Percentiles rank a stretch among this genome's conserved stretches.
Evolutionary conservation across 2,329 filamentous ascomycete species (phyloP).

Genomic region (Talaromyces sp.): DNA sequence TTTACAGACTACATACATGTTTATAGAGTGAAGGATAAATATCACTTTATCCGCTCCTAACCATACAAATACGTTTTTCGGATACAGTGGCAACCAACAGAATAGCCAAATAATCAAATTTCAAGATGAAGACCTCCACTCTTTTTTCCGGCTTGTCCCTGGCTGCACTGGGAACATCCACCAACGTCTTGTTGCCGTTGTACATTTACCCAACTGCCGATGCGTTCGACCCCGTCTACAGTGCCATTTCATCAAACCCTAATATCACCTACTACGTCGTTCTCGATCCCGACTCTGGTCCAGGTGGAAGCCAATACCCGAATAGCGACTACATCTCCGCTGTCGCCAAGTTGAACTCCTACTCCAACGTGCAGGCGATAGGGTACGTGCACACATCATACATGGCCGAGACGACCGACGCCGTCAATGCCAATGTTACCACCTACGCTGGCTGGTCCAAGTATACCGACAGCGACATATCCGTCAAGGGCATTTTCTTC

Average conservation of each 20-base stretch:
- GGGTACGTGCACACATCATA: constrained; percentile 10
- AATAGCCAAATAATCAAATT: background rate
- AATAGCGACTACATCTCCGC: background rate
- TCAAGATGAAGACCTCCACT: constrained; percentile 9
- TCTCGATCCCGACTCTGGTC: constrained; percentile 19
- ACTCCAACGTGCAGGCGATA: constrained; percentile 8
- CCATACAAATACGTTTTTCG: background rate
- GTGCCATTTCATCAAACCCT: constrained; percentile 13
- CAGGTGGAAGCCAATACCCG: constrained; percentile 8
- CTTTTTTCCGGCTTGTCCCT: background rate
- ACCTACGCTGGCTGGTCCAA: constrained; percentile 8
- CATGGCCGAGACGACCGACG: background rate
- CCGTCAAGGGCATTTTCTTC: constrained; percentile 11
- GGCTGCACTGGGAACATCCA: constrained; percentile 1
- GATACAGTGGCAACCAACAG: background rate
- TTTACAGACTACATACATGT: background rate
- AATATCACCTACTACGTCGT: constrained; percentile 18
- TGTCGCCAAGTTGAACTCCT: constrained; percentile 5
- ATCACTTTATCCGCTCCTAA: background rate
- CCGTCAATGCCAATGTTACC: background rate
- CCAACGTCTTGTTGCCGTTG: constrained; percentile 14
- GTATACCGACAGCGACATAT: constrained; percentile 8
- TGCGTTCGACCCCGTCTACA: constrained; percentile 16
- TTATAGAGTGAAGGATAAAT: background rate
- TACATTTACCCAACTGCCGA: constrained; percentile 17